A percentile compares a stretch with the other conserved stretches of the same genome.
phyloP scores from a whole-genome alignment of 495 filamentous ascomycete genomes.

The Penicillium ochrochloron region DNA sequence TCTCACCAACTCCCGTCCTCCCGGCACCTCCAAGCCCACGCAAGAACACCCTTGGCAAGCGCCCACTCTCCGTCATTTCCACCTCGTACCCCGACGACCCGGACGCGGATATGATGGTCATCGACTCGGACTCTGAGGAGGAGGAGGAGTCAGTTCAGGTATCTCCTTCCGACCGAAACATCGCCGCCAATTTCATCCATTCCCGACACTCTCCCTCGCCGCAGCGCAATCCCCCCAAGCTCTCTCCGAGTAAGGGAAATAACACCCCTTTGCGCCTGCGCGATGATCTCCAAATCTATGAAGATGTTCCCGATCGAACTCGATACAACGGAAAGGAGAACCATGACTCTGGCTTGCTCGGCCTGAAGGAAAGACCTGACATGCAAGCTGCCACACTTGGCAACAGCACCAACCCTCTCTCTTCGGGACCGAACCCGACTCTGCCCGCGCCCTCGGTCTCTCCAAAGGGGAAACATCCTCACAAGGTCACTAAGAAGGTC shows the following conservation, averaged over 20 bases:
- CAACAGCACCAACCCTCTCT: neutral
- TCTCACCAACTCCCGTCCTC: conserved; percentile 45
- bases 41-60: conserved; percentile 43
- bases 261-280: conserved; percentile 35
- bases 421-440: conserved; percentile 9
- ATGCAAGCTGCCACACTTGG: conserved; percentile 12
- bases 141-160: conserved; percentile 15
- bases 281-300: conserved; percentile 46
- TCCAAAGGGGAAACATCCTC: conserved; percentile 8
- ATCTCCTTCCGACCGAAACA: conserved; percentile 46
- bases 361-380: conserved; percentile 20
- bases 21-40: conserved; percentile 37
- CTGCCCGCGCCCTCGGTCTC: conserved; percentile 11
- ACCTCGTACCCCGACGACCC: conserved; percentile 33
- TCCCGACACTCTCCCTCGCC: conserved; percentile 20
- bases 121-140: conserved; percentile 36
- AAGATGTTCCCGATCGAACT: conserved; percentile 39
- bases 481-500: conserved; percentile 31
- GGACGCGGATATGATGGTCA: conserved; percentile 31
- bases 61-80: conserved; percentile 48
- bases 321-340: conserved; percentile 43
- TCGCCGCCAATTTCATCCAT: conserved; percentile 40
- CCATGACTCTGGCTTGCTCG: conserved; percentile 12
- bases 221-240: conserved; percentile 39
- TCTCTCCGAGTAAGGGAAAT: conserved; percentile 31